Conservation (phyloP, 345 rosid genomes). For the Eucalyptus curtisii region DNA sequence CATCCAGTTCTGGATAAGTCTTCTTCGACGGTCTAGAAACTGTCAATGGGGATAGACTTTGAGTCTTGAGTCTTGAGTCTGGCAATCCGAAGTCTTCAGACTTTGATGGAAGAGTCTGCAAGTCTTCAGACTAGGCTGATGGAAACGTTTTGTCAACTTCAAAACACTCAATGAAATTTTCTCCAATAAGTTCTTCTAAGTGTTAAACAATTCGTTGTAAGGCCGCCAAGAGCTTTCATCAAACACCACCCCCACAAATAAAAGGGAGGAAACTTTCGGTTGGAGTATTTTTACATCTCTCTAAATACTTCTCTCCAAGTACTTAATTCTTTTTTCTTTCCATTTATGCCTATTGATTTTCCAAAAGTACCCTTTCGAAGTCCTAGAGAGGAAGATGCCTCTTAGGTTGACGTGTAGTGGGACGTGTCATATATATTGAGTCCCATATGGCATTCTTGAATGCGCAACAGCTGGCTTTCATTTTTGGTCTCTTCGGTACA, state of each 20-base stretch:
- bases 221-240: not conserved
- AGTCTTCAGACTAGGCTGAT: no score
- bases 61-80: no score
- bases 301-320: not conserved
- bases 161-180: no score
- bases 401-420: not conserved
- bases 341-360: not conserved
- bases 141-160: no score
- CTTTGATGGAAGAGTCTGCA: no score
- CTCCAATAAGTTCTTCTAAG: not conserved
- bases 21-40: no score
- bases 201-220: not conserved
- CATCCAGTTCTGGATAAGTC: no score
- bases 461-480: conserved; percentile 25
- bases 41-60: no score
- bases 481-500: conserved; percentile 62
- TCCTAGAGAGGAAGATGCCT: not conserved
- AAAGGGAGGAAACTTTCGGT: not conserved
- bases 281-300: not conserved
- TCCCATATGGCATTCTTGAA: conserved; percentile 21
- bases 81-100: no score
- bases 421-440: not conserved
- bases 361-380: not conserved
- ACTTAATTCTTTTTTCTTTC: not conserved
- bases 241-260: not conserved